Evolutionary conservation across 2,329 filamentous ascomycete species (phyloP), one percentile per base, ranked within the genome.

Genomic region (Seiridium cupressi): DNA sequence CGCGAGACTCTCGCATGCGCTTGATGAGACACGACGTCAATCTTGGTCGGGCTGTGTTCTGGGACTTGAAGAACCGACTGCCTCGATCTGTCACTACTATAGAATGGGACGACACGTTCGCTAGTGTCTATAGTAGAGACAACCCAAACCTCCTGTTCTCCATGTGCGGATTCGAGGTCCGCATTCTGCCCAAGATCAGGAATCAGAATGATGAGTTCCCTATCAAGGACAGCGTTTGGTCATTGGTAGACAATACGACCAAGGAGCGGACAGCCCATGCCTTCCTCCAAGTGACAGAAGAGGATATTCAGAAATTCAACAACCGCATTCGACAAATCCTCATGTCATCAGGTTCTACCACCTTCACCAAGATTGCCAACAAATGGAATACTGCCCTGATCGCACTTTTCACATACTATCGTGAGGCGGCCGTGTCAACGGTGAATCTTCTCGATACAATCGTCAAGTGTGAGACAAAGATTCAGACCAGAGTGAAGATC

Each of bases 341-440:
- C 60, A 99, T 99, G 95, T 98, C 94, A 9, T 98, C 95, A 61
- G 96, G 95, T n/a, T 97, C 92, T 4, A 99, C 95, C 0, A 99
- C 95, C 0, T 99, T 99, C 78, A 99, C 95, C 51, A 99, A 99
- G 84, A 99, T 99, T 71, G 95, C 96, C 51, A 99, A 99, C 79
- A 99, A 99, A 79, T 99, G 96, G 95, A 99, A 99, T 77, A 99
- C 95, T 0, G 95, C 92, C 1, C 77, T 99, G 66, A 99, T 99
- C 70, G 93, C 95, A 0, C 84, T 99, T 34, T 99, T 99, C 78
- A 98, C 95, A 0, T 99, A 99, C 77, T 99, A 99, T 73, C 92
- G 95, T 73, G 95, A 99, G 73, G 95, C 95, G 53, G 95, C 95
- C 13, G 94, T 98, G 1, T 97, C 94, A 1, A 99, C 96, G 0